Evolutionary conservation across 1,284 basidiomycete genomes (phyloP), one percentile per base, ranked within the genome.

Genomic region (Ganoderma lingzhi): DNA sequence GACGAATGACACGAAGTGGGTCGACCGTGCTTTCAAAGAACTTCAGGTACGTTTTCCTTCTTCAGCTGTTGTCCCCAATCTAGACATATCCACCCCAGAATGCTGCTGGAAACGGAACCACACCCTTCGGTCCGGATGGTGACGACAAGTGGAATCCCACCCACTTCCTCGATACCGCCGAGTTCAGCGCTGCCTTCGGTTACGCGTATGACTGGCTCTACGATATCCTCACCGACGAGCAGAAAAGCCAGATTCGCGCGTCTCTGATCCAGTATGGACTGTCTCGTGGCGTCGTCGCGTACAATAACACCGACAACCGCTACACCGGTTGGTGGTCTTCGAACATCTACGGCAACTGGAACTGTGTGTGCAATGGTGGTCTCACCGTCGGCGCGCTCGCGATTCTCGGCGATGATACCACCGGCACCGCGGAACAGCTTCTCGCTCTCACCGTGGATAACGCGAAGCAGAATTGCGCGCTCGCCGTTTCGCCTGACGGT

Each of bases 151-250:
- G 96, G 96, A 97, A 98, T 82, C 86, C 91, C 3, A 74, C 68
- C 2, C 98, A 99, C 83, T 99, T 99, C 90, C 92, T 99, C 68
- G 98, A 99, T 80, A 86, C 92, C 9, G 97, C 91, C 28, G 98
- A 99, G 81, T 88, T 98, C 77, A 92, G 90, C 37, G 89, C 92
- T 42, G 96, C 93, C 0, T 98, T 91, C 77, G 96, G 88, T 44
- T 94, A 98, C 75, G 98, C 92, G 2, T 99, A 99, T 78, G 98
- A 99, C 81, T 99, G 93, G 93, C 82, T 99, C 66, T 93, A 98
- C 82, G 92, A 97, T 69, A 85, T 88, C 68, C 98, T 95, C 94
- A 89, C 88, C 8, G 80, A 85, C 41, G 86, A 89, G 5, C 94
- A 98, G 82, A 91, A 91, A 78, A 82, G 80, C 55, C 82, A 85